These are phyloP conservation scores for Quercus agrifolia DNA, from an alignment of 306 rosid genomes.

Conservation along the genomic window DNA sequence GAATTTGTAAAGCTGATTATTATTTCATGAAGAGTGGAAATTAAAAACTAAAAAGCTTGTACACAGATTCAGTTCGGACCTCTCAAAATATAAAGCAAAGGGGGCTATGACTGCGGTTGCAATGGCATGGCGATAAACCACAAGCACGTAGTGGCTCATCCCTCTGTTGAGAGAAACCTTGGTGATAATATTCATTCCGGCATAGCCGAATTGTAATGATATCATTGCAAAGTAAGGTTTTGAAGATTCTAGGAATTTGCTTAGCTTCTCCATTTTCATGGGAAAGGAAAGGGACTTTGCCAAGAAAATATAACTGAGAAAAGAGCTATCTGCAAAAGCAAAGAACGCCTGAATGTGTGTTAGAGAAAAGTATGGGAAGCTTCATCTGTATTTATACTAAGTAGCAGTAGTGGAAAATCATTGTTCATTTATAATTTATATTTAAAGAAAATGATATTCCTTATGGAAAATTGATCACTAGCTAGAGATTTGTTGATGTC, in stretches of 20 bases:
- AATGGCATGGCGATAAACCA: constrained; percentile 83
- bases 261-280: constrained; percentile 33
- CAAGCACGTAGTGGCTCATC: constrained; percentile 94
- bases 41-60: too few species aligned
- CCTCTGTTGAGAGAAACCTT: constrained; percentile 80
- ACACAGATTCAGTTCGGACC: constrained; percentile 28
- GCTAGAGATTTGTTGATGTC: not conserved
- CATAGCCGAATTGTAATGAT: constrained; percentile 74
- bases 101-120: constrained; percentile 76
- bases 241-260: constrained; percentile 46
- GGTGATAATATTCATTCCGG: constrained; percentile 79
- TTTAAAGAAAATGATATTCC: not conserved
- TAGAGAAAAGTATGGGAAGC: constrained; percentile 18
- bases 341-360: constrained; percentile 26
- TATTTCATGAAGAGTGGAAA: too few species aligned
- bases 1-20: not conserved
- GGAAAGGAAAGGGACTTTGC: not conserved
- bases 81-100: constrained; percentile 70
- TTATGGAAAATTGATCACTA: not conserved
- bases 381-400: constrained; percentile 38
- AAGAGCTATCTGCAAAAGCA: not conserved
- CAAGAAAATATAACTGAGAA: constrained; percentile 1
- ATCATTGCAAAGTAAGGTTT: constrained; percentile 90
- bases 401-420: too few species aligned
- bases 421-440: not conserved